phyloP scores from a whole-genome alignment of 2,329 filamentous ascomycete species.

The Albophoma yamanashiensis region DNA sequence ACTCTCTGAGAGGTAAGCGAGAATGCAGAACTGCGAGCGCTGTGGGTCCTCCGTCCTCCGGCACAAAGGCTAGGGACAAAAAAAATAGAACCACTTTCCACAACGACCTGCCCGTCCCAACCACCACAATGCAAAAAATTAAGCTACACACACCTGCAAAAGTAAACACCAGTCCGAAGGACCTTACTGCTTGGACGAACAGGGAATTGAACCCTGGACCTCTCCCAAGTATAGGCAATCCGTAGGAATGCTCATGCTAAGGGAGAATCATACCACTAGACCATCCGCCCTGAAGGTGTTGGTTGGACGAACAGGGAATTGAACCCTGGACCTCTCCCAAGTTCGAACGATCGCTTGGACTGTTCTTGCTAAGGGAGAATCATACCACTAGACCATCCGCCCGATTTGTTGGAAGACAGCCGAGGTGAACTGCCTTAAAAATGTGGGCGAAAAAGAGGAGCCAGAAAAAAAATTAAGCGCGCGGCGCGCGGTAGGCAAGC shows the following conservation, averaged over 20 bases:
- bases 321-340: constrained; percentile 23
- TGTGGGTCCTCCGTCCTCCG: too few relatives aligned
- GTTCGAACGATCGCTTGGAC: constrained; percentile 9
- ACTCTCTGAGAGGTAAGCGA: too few relatives aligned
- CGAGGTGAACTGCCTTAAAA: neutral
- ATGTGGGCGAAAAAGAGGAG: neutral
- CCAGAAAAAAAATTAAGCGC: constrained; percentile 4
- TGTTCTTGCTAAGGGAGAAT: constrained; percentile 19
- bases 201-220: constrained; percentile 23
- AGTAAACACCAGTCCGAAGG: neutral
- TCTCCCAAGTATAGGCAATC: constrained; percentile 14
- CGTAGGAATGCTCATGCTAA: constrained; percentile 14
- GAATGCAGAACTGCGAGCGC: too few relatives aligned
- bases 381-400: constrained; percentile 12
- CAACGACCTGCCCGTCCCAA: neutral
- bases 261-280: constrained; percentile 24
- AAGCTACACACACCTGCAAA: neutral
- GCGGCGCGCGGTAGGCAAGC: neutral
- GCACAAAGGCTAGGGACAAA: neutral
- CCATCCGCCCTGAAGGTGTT: constrained; percentile 14
- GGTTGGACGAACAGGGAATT: constrained; percentile 21
- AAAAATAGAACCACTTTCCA: neutral
- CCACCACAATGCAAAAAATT: neutral
- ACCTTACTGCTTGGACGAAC: constrained; percentile 14
- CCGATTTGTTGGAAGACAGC: neutral